Conservation (phyloP, 345 rosid species). For the Gossypium longicalyx region DNA sequence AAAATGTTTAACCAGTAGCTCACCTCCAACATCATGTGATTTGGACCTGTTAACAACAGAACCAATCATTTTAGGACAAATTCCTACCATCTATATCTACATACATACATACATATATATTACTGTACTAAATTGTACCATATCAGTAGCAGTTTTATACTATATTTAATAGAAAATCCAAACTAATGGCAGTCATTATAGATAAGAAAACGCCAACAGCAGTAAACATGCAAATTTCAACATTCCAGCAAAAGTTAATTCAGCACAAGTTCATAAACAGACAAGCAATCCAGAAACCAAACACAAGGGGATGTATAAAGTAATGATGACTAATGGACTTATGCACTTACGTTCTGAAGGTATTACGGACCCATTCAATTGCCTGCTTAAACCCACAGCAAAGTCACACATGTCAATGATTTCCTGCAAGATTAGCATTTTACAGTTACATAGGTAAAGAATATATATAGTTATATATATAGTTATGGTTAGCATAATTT, state of each 20-base stretch:
- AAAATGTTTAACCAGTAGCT: constrained; percentile 17
- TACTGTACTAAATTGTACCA: background rate
- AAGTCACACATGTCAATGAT: constrained; percentile 98
- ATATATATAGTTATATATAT: too few species aligned
- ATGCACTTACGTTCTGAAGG: constrained; percentile 93
- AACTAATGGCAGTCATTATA: background rate
- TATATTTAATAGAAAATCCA: background rate
- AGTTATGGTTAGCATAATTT: background rate
- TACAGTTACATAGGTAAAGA: background rate
- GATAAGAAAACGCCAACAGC: background rate
- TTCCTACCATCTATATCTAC: background rate
- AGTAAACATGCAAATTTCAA: constrained; percentile 12
- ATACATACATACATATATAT: background rate
- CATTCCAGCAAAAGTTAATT: background rate
- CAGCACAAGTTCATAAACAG: background rate
- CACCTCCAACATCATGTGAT: constrained; percentile 97
- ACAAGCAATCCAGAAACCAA: constrained; percentile 3
- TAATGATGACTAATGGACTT: constrained; percentile 5
- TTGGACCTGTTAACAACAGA: constrained; percentile 68
- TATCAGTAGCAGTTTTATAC: background rate
- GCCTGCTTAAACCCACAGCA: constrained; percentile 90
- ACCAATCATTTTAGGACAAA: constrained; percentile 21
- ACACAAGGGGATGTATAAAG: background rate
- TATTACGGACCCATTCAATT: constrained; percentile 84
- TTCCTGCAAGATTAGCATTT: constrained; percentile 53